phyloP scores from a whole-genome alignment of 768 basidiomycete genomes.

The Trametes coccinea region DNA sequence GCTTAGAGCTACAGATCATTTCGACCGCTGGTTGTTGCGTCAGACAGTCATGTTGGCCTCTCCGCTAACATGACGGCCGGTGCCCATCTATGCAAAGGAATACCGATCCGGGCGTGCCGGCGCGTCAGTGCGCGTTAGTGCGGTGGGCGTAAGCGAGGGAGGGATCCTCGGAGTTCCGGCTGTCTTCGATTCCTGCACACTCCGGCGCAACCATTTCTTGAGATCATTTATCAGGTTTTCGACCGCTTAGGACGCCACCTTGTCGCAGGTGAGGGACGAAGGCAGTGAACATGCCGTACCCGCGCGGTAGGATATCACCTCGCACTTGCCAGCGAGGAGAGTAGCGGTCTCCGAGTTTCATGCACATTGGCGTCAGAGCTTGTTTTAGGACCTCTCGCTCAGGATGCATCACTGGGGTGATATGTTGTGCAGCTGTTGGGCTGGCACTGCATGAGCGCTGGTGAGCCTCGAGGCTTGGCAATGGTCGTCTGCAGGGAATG shows the following conservation, averaged over 20 bases:
- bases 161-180: too few relatives aligned
- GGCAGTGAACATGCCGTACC: neutral
- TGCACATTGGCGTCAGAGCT: constrained; percentile 1
- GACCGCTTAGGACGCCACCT: neutral
- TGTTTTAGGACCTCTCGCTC: neutral
- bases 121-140: too few relatives aligned
- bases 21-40: too few relatives aligned
- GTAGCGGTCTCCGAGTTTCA: neutral
- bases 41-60: too few relatives aligned
- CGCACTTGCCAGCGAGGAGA: neutral
- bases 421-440: neutral
- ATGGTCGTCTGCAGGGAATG: neutral
- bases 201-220: neutral
- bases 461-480: neutral
- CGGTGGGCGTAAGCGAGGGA: too few relatives aligned
- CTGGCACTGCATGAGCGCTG: neutral
- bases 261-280: neutral
- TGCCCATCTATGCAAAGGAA: too few relatives aligned
- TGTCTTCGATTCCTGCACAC: neutral
- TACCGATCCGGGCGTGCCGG: too few relatives aligned
- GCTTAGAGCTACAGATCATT: too few relatives aligned
- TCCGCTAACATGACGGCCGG: too few relatives aligned
- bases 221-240: neutral
- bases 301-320: neutral
- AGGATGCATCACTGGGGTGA: neutral